A percentile compares a stretch with the other conserved stretches of the same genome.
Evolutionary conservation across 768 basidiomycete genomes (phyloP).

Genomic region (Psilocybe tampanensis): DNA sequence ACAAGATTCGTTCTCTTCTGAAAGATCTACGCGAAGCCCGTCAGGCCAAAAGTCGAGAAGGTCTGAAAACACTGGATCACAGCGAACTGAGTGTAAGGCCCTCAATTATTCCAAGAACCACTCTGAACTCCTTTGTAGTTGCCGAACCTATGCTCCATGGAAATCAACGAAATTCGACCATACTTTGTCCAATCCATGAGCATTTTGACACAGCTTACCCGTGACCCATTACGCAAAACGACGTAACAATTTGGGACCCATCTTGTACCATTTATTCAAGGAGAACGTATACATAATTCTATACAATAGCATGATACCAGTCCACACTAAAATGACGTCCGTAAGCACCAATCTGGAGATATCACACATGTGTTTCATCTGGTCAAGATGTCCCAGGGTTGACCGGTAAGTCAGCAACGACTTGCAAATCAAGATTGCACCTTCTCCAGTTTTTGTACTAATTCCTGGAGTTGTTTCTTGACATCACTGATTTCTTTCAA

Average conservation of each 20-base stretch:
- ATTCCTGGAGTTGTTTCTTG: conserved; percentile 43
- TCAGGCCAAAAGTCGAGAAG: conserved; percentile 90
- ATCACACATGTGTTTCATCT: too few relatives aligned
- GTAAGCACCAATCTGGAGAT: too few relatives aligned
- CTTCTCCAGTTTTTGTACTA: conserved; percentile 40
- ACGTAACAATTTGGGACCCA: not conserved
- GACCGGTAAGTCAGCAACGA: too few relatives aligned
- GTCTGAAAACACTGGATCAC: conserved; percentile 78
- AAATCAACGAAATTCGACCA: conserved; percentile 92
- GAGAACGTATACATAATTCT: not conserved
- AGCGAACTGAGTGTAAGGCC: conserved; percentile 73
- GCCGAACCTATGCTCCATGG: conserved; percentile 85
- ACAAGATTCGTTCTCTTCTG: conserved; percentile 80
- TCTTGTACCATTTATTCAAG: not conserved
- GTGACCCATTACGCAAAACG: conserved; percentile 17
- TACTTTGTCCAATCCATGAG: conserved; percentile 86
- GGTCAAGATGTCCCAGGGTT: too few relatives aligned
- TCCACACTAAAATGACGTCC: too few relatives aligned
- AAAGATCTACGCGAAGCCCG: conserved; percentile 96
- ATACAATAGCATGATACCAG: too few relatives aligned
- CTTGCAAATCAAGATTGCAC: conserved; percentile 10
- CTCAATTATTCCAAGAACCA: not conserved
- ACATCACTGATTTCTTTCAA: conserved; percentile 64
- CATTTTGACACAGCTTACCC: conserved; percentile 61
- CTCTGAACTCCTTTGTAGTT: conserved; percentile 47